Percentiles rank a stretch among this genome's conserved stretches.
These are phyloP conservation scores for Xerocomus minutiporus DNA, from an alignment of 1,284 basidiomycete species.

Conservation along the genomic window DNA sequence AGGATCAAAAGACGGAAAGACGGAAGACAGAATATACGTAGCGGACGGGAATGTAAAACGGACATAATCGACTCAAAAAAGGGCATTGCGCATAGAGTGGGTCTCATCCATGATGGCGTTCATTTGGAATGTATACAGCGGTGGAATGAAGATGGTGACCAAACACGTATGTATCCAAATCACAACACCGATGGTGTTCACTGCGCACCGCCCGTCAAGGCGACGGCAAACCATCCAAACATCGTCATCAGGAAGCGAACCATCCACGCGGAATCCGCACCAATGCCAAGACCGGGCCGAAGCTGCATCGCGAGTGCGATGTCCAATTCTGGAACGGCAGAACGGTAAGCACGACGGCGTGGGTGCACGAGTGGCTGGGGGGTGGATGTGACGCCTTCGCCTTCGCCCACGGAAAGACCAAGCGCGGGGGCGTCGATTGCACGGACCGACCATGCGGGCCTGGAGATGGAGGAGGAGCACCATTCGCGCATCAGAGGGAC, in stretches of 20 bases:
- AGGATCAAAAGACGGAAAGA: neutral
- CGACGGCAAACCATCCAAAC: conserved; percentile 69
- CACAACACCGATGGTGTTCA: conserved; percentile 10
- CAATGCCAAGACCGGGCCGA: conserved; percentile 58
- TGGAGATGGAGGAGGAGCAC: conserved; percentile 21
- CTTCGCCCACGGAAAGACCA: conserved; percentile 16
- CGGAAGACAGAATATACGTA: neutral
- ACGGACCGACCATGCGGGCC: conserved; percentile 41
- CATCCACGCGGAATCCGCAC: conserved; percentile 73
- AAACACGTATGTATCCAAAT: neutral
- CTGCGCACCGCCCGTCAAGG: conserved; percentile 21
- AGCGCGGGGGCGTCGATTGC: conserved; percentile 33
- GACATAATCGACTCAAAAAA: conserved; percentile 3
- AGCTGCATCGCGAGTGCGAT: conserved; percentile 74
- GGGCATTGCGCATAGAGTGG: conserved; percentile 5
- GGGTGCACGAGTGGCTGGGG: conserved; percentile 17
- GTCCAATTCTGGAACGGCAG: conserved; percentile 49
- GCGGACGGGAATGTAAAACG: neutral
- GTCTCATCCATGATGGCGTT: conserved; percentile 5
- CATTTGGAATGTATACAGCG: conserved; percentile 8
- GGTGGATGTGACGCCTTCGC: conserved; percentile 1
- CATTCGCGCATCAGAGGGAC: conserved; percentile 33
- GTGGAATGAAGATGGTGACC: neutral
- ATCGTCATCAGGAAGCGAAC: conserved; percentile 72
- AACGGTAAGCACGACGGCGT: conserved; percentile 33